Base-by-base conservation (phyloP, 441 rosid genomes). In the Viola pubescens region DNA sequence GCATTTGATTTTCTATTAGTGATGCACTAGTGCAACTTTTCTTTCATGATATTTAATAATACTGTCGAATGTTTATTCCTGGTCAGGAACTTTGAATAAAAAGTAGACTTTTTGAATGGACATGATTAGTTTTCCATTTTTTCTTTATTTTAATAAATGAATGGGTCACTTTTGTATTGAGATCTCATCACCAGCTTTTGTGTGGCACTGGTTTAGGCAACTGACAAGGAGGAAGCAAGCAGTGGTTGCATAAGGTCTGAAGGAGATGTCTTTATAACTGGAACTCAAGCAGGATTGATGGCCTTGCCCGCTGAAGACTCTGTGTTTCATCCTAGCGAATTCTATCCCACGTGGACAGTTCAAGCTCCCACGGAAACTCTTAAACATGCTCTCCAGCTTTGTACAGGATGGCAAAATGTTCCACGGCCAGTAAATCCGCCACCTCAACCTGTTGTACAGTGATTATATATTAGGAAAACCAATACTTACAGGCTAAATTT, bases 271-370 rank as follows among this genome's bases (percentile, higher is more conserved):
- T 83, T 88, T 69, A 51, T 68, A 40, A 51, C 64, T 11, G 96
- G 88, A 73, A 80, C 94, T 39, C 79, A 88, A 69, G 65, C 85
- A 6, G 85, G 87, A 51, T 59, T 79, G 63, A 67, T 68, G 78
- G 49, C 69, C 0, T 73, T 52, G 19, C 53, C 7, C 4, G 70
- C 48, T 48, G 75, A 75, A 48, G 52, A 60, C 37, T 71, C 64
- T 54, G 64, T 71, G 70, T 88, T 94, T 70, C 83, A 82, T 70
- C 95, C 96, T 1, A 73, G 75, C 16, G 91, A 85, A 69, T 73
- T 69, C 76, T 94, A 86, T 75, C 65, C 80, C 0, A 58, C 72
- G 37, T 88, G 96, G 97, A 94, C 97, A 0, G 73, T 83, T 9
- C 80, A 81, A 63, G 48, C 91, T 47, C 87, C 89, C 4, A 63